Evolutionary conservation across 1,139 yeast genomes (phyloP), one percentile per base, ranked within the genome.

Genomic region (Suhomyces yuchorum): DNA sequence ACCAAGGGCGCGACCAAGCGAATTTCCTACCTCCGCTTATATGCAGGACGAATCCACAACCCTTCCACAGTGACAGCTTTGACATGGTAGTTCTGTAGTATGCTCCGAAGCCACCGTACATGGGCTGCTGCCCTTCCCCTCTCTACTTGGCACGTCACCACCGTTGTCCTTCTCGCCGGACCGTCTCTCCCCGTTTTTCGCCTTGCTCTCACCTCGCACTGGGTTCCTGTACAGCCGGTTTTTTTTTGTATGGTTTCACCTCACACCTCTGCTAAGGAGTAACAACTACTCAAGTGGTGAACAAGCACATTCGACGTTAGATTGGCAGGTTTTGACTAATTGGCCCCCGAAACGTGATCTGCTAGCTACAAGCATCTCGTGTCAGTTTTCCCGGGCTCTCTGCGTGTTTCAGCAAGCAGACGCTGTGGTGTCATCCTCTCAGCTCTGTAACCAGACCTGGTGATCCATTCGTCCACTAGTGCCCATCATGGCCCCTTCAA

Each of bases 401-500:
- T 26, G 30, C 30, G 30, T 14, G 34, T 30, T 14, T 14, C 12
- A 14, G 8, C 17, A 15, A 30, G 18, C 34, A 26, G 30, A 14
- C 34, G 11, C 34, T 14, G 34, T 30, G 34, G 34, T 14, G 8
- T 30, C 34, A 14, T 30, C 17, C 18, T 30, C 18, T 15, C 18
- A 4, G 18, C 9, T 30, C 34, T 7, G 11, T 30, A 30, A 14
- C 18, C 6, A 30, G 18, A 30, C 34, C 34, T 30, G 34, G 34
- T 30, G 34, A 30, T 30, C 34, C 34, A 15, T 15, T 15, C 34
- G 34, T 30, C 34, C 11, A 6, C 9, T n/a, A 9, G 34, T 19
- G 18, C 30, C 30, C 37, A 36, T 36, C 35, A 56, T 56, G 58
- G 52, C 59, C 23, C 56, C 53, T 14, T 42, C 46, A 26, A 69